Conservation (phyloP, 352 stramenopile species). For the Globisporangium splendens region DNA sequence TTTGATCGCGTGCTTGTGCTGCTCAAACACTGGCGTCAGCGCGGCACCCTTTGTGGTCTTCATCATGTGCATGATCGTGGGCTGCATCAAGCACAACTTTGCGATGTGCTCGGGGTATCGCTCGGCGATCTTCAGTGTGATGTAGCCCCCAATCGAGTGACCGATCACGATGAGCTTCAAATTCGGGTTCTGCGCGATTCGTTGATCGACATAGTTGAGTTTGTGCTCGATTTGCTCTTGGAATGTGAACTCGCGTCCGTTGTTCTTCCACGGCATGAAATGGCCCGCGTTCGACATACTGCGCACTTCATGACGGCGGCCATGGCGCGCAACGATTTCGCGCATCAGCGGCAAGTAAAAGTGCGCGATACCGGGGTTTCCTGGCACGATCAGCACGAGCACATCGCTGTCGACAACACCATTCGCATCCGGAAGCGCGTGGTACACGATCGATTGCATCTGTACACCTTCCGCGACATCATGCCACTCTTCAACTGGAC, state of each 20-base stretch:
- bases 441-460: constrained; percentile 47
- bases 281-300: constrained; percentile 58
- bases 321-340: constrained; percentile 31
- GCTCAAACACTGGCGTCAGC: constrained; percentile 48
- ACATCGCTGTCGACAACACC: constrained; percentile 22
- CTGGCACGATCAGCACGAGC: constrained; percentile 60
- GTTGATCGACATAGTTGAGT: constrained; percentile 34
- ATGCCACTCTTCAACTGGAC: constrained; percentile 47
- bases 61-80: constrained; percentile 62
- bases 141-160: constrained; percentile 64
- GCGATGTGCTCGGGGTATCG: constrained; percentile 49
- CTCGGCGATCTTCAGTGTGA: constrained; percentile 48
- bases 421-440: constrained; percentile 14
- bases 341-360: constrained; percentile 72
- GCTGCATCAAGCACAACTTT: constrained; percentile 70
- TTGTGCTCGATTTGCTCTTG: constrained; percentile 61
- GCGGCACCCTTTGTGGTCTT: constrained; percentile 35
- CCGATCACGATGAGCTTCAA: constrained; percentile 52
- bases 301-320: constrained; percentile 44
- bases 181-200: constrained; percentile 39
- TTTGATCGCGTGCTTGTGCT: constrained; percentile 27
- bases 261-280: constrained; percentile 67
- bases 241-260: constrained; percentile 42
- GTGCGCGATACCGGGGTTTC: constrained; percentile 61
- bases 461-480: constrained; percentile 39